Base-by-base conservation (phyloP, 78 protist species). In the Dictyostelium intermedium region DNA sequence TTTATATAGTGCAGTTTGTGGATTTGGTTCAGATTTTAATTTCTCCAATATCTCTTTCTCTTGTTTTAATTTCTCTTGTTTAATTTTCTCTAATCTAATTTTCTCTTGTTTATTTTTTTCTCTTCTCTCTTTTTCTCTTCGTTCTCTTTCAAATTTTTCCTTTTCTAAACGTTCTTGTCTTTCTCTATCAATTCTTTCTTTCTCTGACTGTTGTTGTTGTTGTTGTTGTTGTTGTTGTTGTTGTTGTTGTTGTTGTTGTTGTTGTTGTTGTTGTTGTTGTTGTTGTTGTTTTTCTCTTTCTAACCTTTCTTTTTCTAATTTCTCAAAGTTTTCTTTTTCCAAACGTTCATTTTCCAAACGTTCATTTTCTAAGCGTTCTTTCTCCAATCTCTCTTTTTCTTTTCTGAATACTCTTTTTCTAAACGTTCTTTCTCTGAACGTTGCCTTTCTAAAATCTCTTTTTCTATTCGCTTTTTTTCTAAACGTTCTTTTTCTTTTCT, bases 21-120 rank as follows among this genome's bases (percentile, higher is more conserved):
- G 41, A 72, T 72, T 72, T 72, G 79, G 45, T 72, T 72, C 79
- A 27, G 20, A 16, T 16, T 72, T 72, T 72, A 72, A 72, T 72
- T 72, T 72, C 43, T 72, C 79, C 32, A 72, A 5, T 16, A 72
- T 72, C 13, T 72, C 79, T 5, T 72, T 27, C 11, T 72, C 79
- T 72, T 72, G 37, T 72, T 72, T 34, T 18, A 72, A 6, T 35
- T 72, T 72, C 37, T 72, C 79, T 32, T 27, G 41, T 34, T 72
- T 72, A 4, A 72, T 5, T 34, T 34, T 72, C 25, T 72, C 79
- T 13, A 16, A 16, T 72, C 79, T 72, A 18, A 72, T 32, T 72
- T 34, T 72, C 11, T 72, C 79, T 34, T 27, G 25, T 72, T 34
- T 72, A 2, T 11, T 18, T 32, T 16, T 27, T 27, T 34, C 39